Evolutionary conservation across 1,284 basidiomycete species (phyloP).

Genomic region (Ganoderma sinense): DNA sequence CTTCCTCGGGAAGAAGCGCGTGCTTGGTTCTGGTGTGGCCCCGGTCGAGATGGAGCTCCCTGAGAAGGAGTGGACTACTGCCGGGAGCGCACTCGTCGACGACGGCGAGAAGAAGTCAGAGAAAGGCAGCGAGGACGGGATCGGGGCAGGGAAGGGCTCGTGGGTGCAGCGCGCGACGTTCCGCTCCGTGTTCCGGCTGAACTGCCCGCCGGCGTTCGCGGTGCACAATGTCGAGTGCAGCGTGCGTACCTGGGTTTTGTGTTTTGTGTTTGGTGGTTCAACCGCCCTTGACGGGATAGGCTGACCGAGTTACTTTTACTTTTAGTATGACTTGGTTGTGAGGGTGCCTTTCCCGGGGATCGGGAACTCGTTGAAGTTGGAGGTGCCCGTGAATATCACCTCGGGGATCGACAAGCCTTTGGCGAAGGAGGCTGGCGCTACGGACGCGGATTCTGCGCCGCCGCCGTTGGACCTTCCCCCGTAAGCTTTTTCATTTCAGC

Average conservation of each 20-base stretch:
- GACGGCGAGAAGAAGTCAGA: not conserved
- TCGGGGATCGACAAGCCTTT: constrained; percentile 20
- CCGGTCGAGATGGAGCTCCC: constrained; percentile 3
- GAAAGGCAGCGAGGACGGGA: not conserved
- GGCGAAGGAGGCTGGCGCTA: not conserved
- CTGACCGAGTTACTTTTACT: too few species aligned
- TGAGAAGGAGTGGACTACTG: constrained; percentile 3
- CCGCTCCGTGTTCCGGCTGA: constrained; percentile 16
- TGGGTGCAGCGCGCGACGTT: constrained; percentile 21
- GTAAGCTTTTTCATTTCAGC: not conserved
- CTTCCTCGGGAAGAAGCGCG: constrained; percentile 5
- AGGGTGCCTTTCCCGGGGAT: constrained; percentile 29
- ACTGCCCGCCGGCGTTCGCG: constrained; percentile 21
- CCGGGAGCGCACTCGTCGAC: too few species aligned
- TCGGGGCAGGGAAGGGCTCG: constrained; percentile 13
- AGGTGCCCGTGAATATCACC: constrained; percentile 20
- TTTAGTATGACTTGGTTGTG: constrained; percentile 17
- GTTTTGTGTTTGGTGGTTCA: not conserved
- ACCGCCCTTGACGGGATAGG: too few species aligned
- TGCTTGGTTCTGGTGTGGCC: too few species aligned
- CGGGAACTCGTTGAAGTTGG: constrained; percentile 18
- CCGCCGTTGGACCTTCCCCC: constrained; percentile 17
- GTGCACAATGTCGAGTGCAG: constrained; percentile 12
- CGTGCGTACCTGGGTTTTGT: constrained; percentile 11
- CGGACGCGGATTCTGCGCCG: not conserved